Evolutionary conservation across 2,329 filamentous ascomycete genomes (phyloP).

Genomic region (Xylariaceae sp.): DNA sequence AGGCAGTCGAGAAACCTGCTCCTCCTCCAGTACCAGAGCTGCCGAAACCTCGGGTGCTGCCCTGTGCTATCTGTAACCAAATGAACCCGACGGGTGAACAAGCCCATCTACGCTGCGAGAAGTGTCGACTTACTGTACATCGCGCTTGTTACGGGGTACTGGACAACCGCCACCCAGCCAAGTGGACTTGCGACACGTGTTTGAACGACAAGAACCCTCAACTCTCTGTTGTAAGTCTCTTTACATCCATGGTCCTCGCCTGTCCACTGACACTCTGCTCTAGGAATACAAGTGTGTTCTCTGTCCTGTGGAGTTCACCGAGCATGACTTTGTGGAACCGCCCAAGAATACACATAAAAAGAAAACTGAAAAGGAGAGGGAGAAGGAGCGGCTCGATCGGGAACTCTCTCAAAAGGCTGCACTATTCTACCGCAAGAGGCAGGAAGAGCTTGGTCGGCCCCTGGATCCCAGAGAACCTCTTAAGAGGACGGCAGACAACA

Average conservation of each 20-base stretch:
- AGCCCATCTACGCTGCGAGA: conserved; percentile 64
- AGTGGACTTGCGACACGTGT: conserved; percentile 97
- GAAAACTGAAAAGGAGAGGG: conserved; percentile 76
- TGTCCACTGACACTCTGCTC: no score
- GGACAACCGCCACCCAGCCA: conserved; percentile 60
- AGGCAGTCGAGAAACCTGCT: conserved; percentile 47
- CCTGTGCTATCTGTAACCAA: conserved; percentile 77
- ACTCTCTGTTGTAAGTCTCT: conserved; percentile 70
- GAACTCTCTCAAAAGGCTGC: conserved; percentile 73
- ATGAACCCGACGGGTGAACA: conserved; percentile 65
- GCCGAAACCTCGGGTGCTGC: conserved; percentile 69
- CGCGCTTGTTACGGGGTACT: conserved; percentile 84
- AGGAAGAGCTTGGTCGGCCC: conserved; percentile 78
- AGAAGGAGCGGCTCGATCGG: conserved; percentile 78
- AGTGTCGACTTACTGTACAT: conserved; percentile 89
- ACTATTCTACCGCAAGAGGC: conserved; percentile 74
- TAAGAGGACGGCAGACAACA: conserved; percentile 91
- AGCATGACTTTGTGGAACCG: conserved; percentile 76
- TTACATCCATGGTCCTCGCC: no score
- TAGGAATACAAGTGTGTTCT: conserved; percentile 87
- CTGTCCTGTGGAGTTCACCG: conserved; percentile 75
- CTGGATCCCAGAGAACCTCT: conserved; percentile 79
- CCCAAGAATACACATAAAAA: conserved; percentile 82
- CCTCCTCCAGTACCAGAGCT: conserved; percentile 56
- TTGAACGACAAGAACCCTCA: conserved; percentile 86